Conservation (phyloP, 2,329 filamentous ascomycete genomes). For the Trichophyton rubrum region DNA sequence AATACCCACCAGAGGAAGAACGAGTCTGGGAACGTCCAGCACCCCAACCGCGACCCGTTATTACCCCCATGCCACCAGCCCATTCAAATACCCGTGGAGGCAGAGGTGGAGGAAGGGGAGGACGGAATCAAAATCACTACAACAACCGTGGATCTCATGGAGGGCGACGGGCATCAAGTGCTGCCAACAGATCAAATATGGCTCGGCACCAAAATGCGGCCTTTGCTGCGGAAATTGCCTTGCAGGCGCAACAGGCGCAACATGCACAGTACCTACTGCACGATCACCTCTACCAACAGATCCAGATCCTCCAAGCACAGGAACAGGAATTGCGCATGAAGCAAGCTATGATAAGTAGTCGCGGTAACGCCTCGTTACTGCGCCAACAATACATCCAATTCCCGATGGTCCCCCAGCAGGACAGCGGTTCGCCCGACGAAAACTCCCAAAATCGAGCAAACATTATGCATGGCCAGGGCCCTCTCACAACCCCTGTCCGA, state of each 20-base stretch:
- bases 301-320: constrained; percentile 39
- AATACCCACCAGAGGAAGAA: constrained; percentile 72
- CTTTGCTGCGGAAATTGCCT: constrained; percentile 21
- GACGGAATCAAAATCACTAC: constrained; percentile 37
- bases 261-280: constrained; percentile 38
- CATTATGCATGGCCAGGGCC: constrained; percentile 24
- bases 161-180: constrained; percentile 45
- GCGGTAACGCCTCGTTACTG: constrained; percentile 29
- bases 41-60: constrained; percentile 43
- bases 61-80: constrained; percentile 32
- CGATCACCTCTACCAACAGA: constrained; percentile 39
- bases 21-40: constrained; percentile 44
- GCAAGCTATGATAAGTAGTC: constrained; percentile 31
- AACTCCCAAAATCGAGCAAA: constrained; percentile 26
- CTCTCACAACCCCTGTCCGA: constrained; percentile 22
- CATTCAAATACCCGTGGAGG: constrained; percentile 33
- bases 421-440: constrained; percentile 24
- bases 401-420: constrained; percentile 27
- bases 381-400: constrained; percentile 31
- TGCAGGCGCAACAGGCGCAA: constrained; percentile 25
- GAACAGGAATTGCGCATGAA: constrained; percentile 39
- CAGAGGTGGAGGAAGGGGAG: constrained; percentile 39
- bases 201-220: constrained; percentile 30
- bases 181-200: constrained; percentile 34
- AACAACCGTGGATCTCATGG: constrained; percentile 35